Evolutionary conservation across 2,329 filamentous ascomycete species (phyloP).

Genomic region (Pseudogymnoascus sp.): DNA sequence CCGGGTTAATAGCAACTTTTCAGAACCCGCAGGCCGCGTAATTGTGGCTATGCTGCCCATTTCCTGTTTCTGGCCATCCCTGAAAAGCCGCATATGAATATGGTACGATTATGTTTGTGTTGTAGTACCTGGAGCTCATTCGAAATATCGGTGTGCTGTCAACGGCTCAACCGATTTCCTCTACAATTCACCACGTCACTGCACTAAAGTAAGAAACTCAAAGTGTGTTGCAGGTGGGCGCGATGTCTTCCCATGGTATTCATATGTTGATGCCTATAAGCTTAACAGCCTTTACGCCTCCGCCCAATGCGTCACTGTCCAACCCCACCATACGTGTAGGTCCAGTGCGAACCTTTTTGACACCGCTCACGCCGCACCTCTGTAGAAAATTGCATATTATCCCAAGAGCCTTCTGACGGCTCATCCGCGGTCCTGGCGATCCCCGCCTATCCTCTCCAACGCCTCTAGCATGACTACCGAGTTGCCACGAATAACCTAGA

Average conservation of each 20-base stretch:
- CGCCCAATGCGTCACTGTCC: constrained; percentile 8
- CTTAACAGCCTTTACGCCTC: constrained; percentile 10
- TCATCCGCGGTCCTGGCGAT: constrained; percentile 37
- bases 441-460: constrained; percentile 57
- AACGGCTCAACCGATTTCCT: neutral
- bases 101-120: neutral
- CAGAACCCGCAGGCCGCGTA: neutral
- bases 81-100: neutral
- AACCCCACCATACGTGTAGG: constrained; percentile 9
- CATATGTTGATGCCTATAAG: constrained; percentile 2
- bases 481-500: constrained; percentile 86
- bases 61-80: neutral
- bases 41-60: constrained; percentile 5
- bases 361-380: constrained; percentile 8
- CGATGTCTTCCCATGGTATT: constrained; percentile 8
- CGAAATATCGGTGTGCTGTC: constrained; percentile 1
- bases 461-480: constrained; percentile 97
- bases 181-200: constrained; percentile 5
- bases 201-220: constrained; percentile 1
- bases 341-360: constrained; percentile 6
- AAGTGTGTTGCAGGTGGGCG: neutral
- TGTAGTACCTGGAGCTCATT: neutral
- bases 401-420: neutral
- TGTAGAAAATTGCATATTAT: constrained; percentile 9
- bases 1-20: neutral